These are phyloP conservation scores for Zymoseptoria passerinii DNA, from an alignment of 2,329 filamentous ascomycete genomes.

Conservation along the genomic window DNA sequence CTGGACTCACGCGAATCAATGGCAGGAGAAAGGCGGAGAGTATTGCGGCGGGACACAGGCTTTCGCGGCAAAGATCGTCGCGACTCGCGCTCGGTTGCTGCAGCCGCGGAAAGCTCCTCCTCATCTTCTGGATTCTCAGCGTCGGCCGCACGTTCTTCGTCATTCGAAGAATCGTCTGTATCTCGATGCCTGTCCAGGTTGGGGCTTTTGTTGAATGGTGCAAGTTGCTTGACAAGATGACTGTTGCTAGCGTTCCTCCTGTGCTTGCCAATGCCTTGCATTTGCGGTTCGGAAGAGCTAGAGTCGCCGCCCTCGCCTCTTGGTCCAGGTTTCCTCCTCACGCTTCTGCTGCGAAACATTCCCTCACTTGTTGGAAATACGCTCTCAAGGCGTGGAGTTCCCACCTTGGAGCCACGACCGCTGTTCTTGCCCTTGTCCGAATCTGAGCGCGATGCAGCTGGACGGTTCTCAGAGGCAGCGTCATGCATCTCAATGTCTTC, in stretches of 20 bases:
- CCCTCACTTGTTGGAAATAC: conserved; percentile 34
- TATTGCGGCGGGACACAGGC: conserved; percentile 13
- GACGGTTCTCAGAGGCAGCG: conserved; percentile 9
- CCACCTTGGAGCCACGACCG: conserved; percentile 40
- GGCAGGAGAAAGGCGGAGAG: conserved; percentile 14
- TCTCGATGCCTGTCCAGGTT: conserved; percentile 27
- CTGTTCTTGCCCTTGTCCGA: conserved; percentile 27
- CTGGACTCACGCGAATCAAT: conserved; percentile 11
- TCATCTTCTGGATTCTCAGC: conserved; percentile 4
- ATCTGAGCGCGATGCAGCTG: conserved; percentile 18
- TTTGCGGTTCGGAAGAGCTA: conserved; percentile 22
- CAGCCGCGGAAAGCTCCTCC: conserved; percentile 1
- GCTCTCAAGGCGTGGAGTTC: conserved; percentile 38
- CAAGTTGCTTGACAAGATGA: conserved; percentile 32
- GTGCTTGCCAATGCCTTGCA: conserved; percentile 28
- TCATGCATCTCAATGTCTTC: conserved; percentile 40
- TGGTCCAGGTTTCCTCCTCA: conserved; percentile 27
- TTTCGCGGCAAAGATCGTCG: conserved; percentile 12
- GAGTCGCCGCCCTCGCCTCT: conserved; percentile 26
- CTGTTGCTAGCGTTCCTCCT: conserved; percentile 26
- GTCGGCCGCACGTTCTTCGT: conserved; percentile 5
- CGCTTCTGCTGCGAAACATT: conserved; percentile 37
- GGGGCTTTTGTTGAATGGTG: conserved; percentile 32
- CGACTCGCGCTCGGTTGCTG: conserved; percentile 6
- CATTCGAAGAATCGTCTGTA: conserved; percentile 15